Base-by-base conservation (phyloP, 768 basidiomycete genomes). In the Pleurotus tuoliensis region DNA sequence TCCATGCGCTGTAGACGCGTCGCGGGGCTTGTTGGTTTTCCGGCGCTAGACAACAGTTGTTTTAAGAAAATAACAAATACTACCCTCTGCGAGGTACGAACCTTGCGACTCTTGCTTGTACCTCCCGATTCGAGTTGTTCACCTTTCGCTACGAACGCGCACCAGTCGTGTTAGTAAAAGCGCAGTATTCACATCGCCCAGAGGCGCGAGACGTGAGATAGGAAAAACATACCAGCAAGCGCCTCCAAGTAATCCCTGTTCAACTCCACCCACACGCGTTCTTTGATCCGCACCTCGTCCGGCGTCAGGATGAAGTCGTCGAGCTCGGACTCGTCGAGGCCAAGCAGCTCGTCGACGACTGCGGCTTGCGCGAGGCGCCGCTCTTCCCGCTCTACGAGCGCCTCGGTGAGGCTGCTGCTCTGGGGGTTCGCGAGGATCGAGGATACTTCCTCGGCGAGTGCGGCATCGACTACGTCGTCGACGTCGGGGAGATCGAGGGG, bases 251-350 rank as follows among this genome's bases (percentile, higher is more conserved):
- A 98, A 30, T 97, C 94, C 62, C 81, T 81, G 68, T 97, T 97
- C 64, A 93, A 76, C 71, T 95, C 93, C 47, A 95, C 92, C 94
- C 94, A 98, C 1, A 97, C 83, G 9, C 92, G 84, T 68, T 93
- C 92, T 69, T 91, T 98, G 65, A 92, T 77, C 67, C 77, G 84
- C 3, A 91, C 87, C 69, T 96, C 94, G 20, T 88, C 88, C 37
- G 88, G 87, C 6, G 79, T 83, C 20, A 94, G 71, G 55, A 92
- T 73, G 66, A 97, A 89, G 22, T 75, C 76, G 67, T 96, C 88
- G 43, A 97, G 77, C 67, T 98, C 94, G 4, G 87, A 91, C 64
- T 98, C 94, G 69, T 97, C 88, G n/a, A 98, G 76, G 13, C 88
- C 92, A 18, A 76, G 66, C 46, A 93, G 72, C 60, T 89, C 87